Conservation (phyloP, 352 stramenopile species). For the Elongisporangium undulatum region DNA sequence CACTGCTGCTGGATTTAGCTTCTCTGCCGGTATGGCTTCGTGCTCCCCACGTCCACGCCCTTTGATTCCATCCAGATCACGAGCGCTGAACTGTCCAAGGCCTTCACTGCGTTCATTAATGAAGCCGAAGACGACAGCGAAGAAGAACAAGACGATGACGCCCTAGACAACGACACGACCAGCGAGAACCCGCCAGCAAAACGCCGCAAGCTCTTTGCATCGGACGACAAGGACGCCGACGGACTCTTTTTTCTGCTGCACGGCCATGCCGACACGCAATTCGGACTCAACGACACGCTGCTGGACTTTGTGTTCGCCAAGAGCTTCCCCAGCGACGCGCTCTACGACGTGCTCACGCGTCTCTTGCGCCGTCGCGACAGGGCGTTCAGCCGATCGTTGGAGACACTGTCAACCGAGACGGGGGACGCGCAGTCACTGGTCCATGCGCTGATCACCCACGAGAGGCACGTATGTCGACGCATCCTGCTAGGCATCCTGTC, state of each 20-base stretch:
- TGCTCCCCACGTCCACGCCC: constrained; percentile 27
- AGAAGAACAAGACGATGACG: constrained; percentile 13
- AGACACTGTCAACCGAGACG: background rate
- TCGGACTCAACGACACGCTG: constrained; percentile 57
- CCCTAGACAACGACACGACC: constrained; percentile 7
- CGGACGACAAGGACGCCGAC: constrained; percentile 12
- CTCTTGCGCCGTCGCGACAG: constrained; percentile 67
- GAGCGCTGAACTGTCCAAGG: constrained; percentile 32
- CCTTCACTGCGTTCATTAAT: constrained; percentile 29
- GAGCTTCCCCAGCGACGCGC: constrained; percentile 40
- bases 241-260: constrained; percentile 52
- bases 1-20: constrained; percentile 20
- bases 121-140: constrained; percentile 26
- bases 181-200: constrained; percentile 28
- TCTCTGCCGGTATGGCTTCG: constrained; percentile 70
- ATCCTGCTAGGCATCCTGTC: constrained; percentile 59
- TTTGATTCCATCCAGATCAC: constrained; percentile 54
- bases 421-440: constrained; percentile 7
- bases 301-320: constrained; percentile 59
- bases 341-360: constrained; percentile 61
- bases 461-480: constrained; percentile 53
- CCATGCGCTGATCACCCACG: constrained; percentile 29
- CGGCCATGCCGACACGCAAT: constrained; percentile 40
- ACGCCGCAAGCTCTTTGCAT: constrained; percentile 36
- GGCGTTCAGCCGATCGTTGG: constrained; percentile 43